phyloP scores from a whole-genome alignment of 768 basidiomycete species.

The Lactarius psammicola region DNA sequence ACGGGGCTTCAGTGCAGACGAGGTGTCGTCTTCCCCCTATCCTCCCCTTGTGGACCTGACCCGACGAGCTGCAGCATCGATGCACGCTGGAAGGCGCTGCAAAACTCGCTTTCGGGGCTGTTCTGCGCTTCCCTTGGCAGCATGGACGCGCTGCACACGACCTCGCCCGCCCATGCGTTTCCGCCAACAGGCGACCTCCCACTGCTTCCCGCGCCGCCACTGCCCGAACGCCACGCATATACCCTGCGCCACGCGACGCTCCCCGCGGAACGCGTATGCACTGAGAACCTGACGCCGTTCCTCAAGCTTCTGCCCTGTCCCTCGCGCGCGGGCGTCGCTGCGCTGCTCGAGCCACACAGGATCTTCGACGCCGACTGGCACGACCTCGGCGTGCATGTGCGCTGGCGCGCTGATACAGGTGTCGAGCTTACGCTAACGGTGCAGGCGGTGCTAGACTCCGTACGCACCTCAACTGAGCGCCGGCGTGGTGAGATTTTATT shows the following conservation, averaged over 20 bases:
- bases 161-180: constrained; percentile 60
- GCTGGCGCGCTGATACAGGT: constrained; percentile 49
- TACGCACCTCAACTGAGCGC: constrained; percentile 50
- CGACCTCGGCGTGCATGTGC: constrained; percentile 77
- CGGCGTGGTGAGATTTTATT: constrained; percentile 50
- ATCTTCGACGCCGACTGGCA: constrained; percentile 93
- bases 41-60: not conserved
- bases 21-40: constrained; percentile 40
- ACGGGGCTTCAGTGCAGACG: constrained; percentile 41
- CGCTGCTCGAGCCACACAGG: constrained; percentile 77
- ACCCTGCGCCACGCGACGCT: constrained; percentile 72
- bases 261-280: constrained; percentile 89
- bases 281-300: constrained; percentile 96
- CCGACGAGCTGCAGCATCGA: constrained; percentile 50
- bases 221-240: constrained; percentile 40
- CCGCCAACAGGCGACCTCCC: constrained; percentile 59
- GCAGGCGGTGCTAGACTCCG: constrained; percentile 78
- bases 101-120: constrained; percentile 87
- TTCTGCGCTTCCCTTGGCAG: constrained; percentile 92
- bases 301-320: constrained; percentile 94
- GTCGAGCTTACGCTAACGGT: constrained; percentile 66
- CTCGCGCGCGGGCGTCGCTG: constrained; percentile 78
- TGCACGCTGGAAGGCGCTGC: constrained; percentile 77
- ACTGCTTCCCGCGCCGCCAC: constrained; percentile 38
- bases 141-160: constrained; percentile 72